Evolutionary conservation across 768 basidiomycete species (phyloP), one percentile per base, ranked within the genome.

Genomic region (Sporobolomyces phaffii): DNA sequence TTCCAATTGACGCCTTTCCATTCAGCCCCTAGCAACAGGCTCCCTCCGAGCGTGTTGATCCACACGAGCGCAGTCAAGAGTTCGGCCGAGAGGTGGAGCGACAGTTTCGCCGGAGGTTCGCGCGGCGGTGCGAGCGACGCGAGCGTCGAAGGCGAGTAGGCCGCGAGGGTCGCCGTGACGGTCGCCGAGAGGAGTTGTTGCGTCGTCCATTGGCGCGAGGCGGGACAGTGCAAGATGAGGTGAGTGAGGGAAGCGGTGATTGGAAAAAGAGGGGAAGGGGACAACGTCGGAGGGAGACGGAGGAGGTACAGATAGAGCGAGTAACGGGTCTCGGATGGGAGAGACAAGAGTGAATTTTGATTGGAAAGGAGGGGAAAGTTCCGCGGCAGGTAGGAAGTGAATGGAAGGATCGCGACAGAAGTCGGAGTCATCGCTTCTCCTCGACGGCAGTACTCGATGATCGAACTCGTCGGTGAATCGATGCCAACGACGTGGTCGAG

Each of bases 371-470:
- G 1, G 3, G 34, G 47, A 26, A 56, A 54, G 34, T 13, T n/a
- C 3, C 36, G 38, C 2, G 43, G 38, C 36, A 65, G 31, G 41
- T 62, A 53, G 15, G 36, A 24, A 0, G 24, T 20, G 29, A 70
- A 51, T 0, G 29, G 20, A 0, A 57, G 47, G 31, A 70, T 54
- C n/a, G 33, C 33, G 8, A 71, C 65, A 8, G 20, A 31, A 0
- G 65, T 49, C 5, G 58, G 43, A 40, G 17, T 15, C 28, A 71
- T 58, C n/a, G 44, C 20, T 34, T 51, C 58, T 1, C 40, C 41
- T n/a, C 59, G 5, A 26, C 69, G 50, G 10, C 50, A 59, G 28
- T 66, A 60, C 48, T 71, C 69, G 6, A 45, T 41, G 28, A 71
- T 24, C 9, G 28, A 34, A 1, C 47, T 28, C 4, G 40, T 43